Percentiles rank a stretch among this genome's conserved stretches.
phyloP scores from a whole-genome alignment of 192 early-diverging fungal species.

The Backusella tuberculispora region DNA sequence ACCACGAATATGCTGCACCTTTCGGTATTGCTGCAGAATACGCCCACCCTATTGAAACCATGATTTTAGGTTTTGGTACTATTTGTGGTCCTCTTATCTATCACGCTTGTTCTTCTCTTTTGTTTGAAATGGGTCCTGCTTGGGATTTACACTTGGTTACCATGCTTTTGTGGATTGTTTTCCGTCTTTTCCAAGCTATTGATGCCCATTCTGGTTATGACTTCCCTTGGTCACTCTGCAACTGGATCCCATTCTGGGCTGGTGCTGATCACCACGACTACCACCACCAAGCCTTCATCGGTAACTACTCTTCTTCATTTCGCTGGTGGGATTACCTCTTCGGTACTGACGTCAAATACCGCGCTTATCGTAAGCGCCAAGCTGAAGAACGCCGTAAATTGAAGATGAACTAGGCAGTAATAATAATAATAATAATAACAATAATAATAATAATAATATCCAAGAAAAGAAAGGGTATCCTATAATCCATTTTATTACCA shows the following conservation, averaged over 20 bases:
- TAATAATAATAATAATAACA: not conserved
- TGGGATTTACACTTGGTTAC: conserved; percentile 85
- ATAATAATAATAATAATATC: not conserved
- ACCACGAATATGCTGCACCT: conserved; percentile 91
- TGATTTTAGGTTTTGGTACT: conserved; percentile 87
- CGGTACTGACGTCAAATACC: conserved; percentile 84
- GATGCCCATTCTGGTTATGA: conserved; percentile 95
- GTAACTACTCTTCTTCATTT: conserved; percentile 85
- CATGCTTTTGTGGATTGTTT: conserved; percentile 81
- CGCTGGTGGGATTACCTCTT: conserved; percentile 88
- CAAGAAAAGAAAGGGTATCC: not conserved
- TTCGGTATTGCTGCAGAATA: conserved; percentile 88
- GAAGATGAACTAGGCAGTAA: conserved; percentile 5
- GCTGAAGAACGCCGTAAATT: conserved; percentile 2
- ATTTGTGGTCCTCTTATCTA: conserved; percentile 74
- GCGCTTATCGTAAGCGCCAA: conserved; percentile 58
- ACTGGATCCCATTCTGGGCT: conserved; percentile 88
- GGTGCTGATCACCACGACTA: conserved; percentile 94
- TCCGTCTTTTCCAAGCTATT: conserved; percentile 82
- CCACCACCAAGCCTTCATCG: conserved; percentile 85
- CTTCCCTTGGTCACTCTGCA: conserved; percentile 91
- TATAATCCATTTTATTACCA: not conserved
- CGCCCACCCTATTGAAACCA: conserved; percentile 84
- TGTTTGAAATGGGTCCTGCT: not conserved
- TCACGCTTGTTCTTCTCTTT: conserved; percentile 7